phyloP scores from a whole-genome alignment of 176 grass and related monocot species.

The Carex kokanica region DNA sequence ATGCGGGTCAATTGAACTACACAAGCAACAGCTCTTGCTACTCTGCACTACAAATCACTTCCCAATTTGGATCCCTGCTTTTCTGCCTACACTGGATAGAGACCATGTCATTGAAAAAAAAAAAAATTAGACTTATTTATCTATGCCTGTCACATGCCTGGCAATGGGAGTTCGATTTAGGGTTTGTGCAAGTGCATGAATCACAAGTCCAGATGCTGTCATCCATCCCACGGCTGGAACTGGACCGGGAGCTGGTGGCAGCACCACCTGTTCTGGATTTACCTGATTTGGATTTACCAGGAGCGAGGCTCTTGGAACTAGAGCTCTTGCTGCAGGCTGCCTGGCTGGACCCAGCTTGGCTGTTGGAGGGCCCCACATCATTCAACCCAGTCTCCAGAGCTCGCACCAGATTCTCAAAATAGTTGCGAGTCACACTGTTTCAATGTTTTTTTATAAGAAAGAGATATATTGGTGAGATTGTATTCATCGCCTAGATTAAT shows the following conservation, averaged over 20 bases:
- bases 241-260: slow-evolving; percentile 48
- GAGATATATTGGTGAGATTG: background rate
- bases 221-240: slow-evolving; percentile 51
- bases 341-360: slow-evolving; percentile 29
- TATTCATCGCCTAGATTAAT: background rate
- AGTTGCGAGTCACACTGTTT: slow-evolving; percentile 92
- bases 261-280: slow-evolving; percentile 46
- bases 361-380: slow-evolving; percentile 85
- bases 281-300: slow-evolving; percentile 59
- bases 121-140: slow-evolving; percentile 17
- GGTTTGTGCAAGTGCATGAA: slow-evolving; percentile 79
- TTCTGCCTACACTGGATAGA: slow-evolving; percentile 11
- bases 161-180: slow-evolving; percentile 49
- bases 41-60: slow-evolving; percentile 21
- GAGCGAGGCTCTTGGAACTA: slow-evolving; percentile 57
- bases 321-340: slow-evolving; percentile 56
- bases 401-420: slow-evolving; percentile 96
- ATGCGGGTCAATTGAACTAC: slow-evolving; percentile 15
- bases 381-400: slow-evolving; percentile 94
- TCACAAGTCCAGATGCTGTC: slow-evolving; percentile 81
- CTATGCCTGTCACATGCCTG: slow-evolving; percentile 66
- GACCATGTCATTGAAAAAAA: background rate
- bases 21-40: background rate
- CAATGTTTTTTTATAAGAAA: background rate
- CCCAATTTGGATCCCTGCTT: background rate